Evolutionary conservation across 2,329 filamentous ascomycete genomes (phyloP), one percentile per base, ranked within the genome.

Genomic region (Alternaria dauci): DNA sequence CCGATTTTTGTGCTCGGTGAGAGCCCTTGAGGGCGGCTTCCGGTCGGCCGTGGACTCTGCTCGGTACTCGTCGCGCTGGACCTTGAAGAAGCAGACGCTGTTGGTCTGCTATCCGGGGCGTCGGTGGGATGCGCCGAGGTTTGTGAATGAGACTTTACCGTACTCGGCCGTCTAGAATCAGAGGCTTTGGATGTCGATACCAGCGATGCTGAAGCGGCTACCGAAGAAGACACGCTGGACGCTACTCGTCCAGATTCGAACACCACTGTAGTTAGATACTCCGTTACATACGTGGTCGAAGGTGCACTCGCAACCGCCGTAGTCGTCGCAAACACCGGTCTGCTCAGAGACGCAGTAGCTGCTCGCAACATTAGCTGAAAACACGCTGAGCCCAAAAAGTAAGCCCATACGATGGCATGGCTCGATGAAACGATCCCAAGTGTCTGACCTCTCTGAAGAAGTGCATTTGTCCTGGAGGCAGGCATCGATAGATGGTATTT

Each of bases 1-100:
- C 41, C 52, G 2, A 55, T 47, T 12, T 46, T 55, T 11, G 39
- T 30, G 16, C 32, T 16, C 8, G n/a, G 32, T n/a, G 52, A 54
- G 6, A 55, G 30, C 3, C 52, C 18, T 23, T 3, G 5, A 41
- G 18, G 18, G 38, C 7, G 18, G 11, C 9, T 23, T 23, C 5
- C 11, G n/a, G 38, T 41, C 3, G 18, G 38, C 5, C 12, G 38
- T 41, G 38, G 9, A 7, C 18, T 41, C 5, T 14, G 38, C 38
- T 41, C 18, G n/a, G 18, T n/a, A 18, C 23, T 41, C 5, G 38
- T 41, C 18, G 16, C 18, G 11, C 9, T 41, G 18, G 18, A 12
- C 2, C 38, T 41, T n/a, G 38, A 5, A 23, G 18, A 23, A 41
- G 18, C 18, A 18, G 18, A 6, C 5, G 18, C 8, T 4, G 3